These are phyloP conservation scores for Fusarium chuoi DNA, from an alignment of 2,329 filamentous ascomycete species.

Conservation along the genomic window DNA sequence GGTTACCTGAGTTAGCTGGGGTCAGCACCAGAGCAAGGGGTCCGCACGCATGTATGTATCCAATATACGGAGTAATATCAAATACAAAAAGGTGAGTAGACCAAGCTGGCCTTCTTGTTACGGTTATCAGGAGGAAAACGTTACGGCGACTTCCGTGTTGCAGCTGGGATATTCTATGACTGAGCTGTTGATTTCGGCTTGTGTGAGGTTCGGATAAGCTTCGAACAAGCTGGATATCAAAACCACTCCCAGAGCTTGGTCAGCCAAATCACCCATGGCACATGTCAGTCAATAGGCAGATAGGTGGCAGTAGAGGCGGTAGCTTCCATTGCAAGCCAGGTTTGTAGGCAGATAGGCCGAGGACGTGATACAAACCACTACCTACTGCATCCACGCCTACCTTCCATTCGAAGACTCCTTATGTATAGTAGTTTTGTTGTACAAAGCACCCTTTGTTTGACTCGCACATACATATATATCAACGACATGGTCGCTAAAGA, in stretches of 20 bases:
- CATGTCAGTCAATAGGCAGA: conserved; percentile 21
- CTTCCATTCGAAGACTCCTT: background rate
- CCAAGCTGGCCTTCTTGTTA: background rate
- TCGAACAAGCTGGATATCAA: background rate
- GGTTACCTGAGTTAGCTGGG: conserved; percentile 13
- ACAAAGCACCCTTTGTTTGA: background rate
- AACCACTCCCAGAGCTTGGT: conserved; percentile 10
- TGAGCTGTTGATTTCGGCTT: background rate
- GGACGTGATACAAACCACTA: conserved; percentile 1
- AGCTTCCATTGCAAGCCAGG: conserved; percentile 16
- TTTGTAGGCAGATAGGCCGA: background rate
- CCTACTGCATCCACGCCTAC: conserved; percentile 25
- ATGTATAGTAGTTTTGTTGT: background rate
- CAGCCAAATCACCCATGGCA: conserved; percentile 24
- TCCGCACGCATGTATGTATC: background rate
- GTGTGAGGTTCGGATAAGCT: background rate
- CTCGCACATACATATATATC: background rate
- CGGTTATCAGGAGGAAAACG: background rate
- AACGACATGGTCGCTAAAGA: background rate
- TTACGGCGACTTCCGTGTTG: background rate
- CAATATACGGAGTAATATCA: conserved; percentile 19
- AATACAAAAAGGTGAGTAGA: conserved; percentile 4
- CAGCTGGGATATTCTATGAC: background rate
- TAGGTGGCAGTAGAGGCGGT: background rate
- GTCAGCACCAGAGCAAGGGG: conserved; percentile 21